Base-by-base conservation (phyloP, 768 basidiomycete species). In the Hypholoma sublateritium region DNA sequence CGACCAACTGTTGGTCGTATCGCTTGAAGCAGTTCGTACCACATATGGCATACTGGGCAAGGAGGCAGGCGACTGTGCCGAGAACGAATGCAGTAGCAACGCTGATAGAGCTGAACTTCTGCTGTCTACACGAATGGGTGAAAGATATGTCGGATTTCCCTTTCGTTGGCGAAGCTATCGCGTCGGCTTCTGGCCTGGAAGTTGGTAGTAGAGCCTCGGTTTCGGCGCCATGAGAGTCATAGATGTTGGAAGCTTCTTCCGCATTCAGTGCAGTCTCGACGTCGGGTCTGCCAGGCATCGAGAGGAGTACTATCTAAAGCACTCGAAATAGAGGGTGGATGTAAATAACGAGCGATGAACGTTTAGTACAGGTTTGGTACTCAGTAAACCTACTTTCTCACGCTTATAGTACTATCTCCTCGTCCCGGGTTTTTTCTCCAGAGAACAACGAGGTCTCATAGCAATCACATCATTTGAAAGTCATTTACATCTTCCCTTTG, bases 1-100 rank as follows among this genome's bases (percentile, higher is more conserved):
- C 41, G n/a, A 57, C 46, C 43, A 9, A 32, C 56, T n/a, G 49
- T 32, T 39, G 60, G 49, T 53, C 22, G 42, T 52, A 28, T 22
- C 53, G 57, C 6, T 67, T 68, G 58, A 77, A 79, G 64, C 80
- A 76, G 58, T 69, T 62, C 37, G 77, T 61, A 36, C 75, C 69
- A 62, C 78, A 79, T 48, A 80, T 61, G n/a, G 77, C 67, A 70
- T 75, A 72, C 59, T 88, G 85, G 12, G 76, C 70, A 19, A 78
- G 59, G 22, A 82, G 70, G 63, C 83, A 85, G 2, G 79, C 77
- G 14, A 79, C 55, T 19, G 80, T 63, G 3, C 88, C 88, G 2
- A 78, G 77, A 5, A 76, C 68, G 64, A 89, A 89, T 0, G 87
- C 82, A 0, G 69, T 67, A 1, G 73, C 49, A 3, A 85, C 59